phyloP scores from a whole-genome alignment of 2,329 filamentous ascomycete genomes.

The Penicillium brevicompactum region DNA sequence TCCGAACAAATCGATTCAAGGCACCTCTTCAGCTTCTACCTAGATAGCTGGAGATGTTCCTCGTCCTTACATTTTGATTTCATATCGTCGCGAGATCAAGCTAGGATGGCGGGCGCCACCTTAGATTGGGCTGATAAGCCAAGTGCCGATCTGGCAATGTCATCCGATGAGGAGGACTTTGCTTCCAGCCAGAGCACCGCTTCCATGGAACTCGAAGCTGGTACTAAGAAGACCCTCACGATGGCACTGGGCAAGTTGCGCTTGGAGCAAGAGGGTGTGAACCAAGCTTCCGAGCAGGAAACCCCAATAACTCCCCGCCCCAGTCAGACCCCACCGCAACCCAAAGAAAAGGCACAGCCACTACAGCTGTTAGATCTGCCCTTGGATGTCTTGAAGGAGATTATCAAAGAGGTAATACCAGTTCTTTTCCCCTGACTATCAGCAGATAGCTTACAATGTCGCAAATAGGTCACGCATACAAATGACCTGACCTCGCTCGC shows the following conservation, averaged over 20 bases:
- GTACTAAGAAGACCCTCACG: conserved; percentile 7
- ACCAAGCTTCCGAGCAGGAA: conserved; percentile 9
- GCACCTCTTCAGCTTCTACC: neutral
- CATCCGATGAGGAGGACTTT: conserved; percentile 35
- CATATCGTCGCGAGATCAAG: neutral
- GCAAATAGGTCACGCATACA: conserved; percentile 70
- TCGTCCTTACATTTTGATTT: neutral
- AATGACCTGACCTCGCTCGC: conserved; percentile 80
- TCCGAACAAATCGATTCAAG: neutral
- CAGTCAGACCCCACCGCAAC: neutral
- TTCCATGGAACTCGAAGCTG: conserved; percentile 18
- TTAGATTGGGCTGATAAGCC: conserved; percentile 26
- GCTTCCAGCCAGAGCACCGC: conserved; percentile 30
- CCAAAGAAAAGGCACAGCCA: conserved; percentile 43
- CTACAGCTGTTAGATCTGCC: conserved; percentile 73
- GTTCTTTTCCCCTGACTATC: neutral
- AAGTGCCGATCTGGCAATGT: conserved; percentile 24
- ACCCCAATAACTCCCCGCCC: conserved; percentile 14
- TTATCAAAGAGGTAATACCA: conserved; percentile 69
- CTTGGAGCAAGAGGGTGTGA: conserved; percentile 10
- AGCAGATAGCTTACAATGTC: conserved; percentile 3
- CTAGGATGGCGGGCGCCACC: conserved; percentile 29
- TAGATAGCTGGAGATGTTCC: conserved; percentile 7
- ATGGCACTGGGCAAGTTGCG: conserved; percentile 12
- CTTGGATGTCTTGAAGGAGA: conserved; percentile 74